Evolutionary conservation across 2,329 filamentous ascomycete species (phyloP), one percentile per base, ranked within the genome.

Genomic region (Esteya vermicola): DNA sequence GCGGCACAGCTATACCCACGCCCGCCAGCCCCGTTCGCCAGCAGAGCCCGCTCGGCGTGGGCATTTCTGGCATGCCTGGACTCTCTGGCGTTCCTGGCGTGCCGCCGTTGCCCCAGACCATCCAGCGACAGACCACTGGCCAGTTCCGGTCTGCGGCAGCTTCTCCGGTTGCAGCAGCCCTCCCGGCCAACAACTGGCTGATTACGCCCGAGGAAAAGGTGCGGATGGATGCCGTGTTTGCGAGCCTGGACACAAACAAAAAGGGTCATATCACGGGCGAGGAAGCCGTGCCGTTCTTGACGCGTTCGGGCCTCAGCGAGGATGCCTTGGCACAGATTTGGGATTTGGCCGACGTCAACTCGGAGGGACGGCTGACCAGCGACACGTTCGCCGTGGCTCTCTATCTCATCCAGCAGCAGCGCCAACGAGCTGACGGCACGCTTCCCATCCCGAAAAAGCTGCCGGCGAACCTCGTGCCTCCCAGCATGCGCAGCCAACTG

Each of bases 341-440:
- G 91, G 91, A 98, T 57, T 73, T 98, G 23, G 81, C 91, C 13
- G 91, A 98, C 59, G 85, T 95, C 59, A 85, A 85, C 53, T 91
- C 85, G 8, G 82, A 88, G 50, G 91, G 91, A 10, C 79, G 81
- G 42, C 65, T 98, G 42, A 86, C 72, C 35, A 77, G 75, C 50
- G 91, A 98, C 49, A 88, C 94, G 51, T 98, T 98, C 55, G 86
- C 91, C 0, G 86, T 98, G 35, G 89, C 91, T 39, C 95, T 98
- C 88, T 93, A 93, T 55, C 68, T 98, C 38, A 95, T 98, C 51
- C 76, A 88, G 45, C 84, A 93, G 56, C 88, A 95, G 57, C 74
- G 88, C 40, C 81, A 72, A 47, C 81, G 78, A 46, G 75, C 76
- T 42, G 75, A 79, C 41, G 67, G 69, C 16, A 56, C 63, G n/a